Evolutionary conservation across 2,329 filamentous ascomycete genomes (phyloP), one percentile per base, ranked within the genome.

Genomic region (Xylariaceae sp.): DNA sequence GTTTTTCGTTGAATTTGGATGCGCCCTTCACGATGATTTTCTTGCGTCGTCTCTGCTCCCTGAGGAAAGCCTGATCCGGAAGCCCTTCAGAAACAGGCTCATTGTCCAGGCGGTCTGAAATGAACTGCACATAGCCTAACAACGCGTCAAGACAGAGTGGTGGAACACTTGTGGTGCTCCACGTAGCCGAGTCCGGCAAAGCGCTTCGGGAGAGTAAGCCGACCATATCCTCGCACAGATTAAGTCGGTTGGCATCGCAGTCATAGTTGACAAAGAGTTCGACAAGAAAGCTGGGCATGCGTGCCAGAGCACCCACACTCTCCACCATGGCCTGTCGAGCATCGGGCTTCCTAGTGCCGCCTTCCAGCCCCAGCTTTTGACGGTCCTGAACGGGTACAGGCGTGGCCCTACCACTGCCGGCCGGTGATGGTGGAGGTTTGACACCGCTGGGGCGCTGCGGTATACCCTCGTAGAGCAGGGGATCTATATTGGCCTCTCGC

Each of bases 251-350:
- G 45, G 90, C 85, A 63, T 97, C 91, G 63, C 92, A 99, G 68
- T 99, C 94, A 65, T 97, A 99, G 68, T 99, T 99, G 69, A 97
- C 84, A 66, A 96, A 99, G 7, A 99, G 77, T 68, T 99, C 95
- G 11, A 87, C 84, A 83, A 97, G 90, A 65, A 95, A 99, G 39
- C 85, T 91, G 1, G 94, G 90, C 75, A 99, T 96, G 39, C 95
- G 82, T 35, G 90, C 89, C 52, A 99, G 75, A 47, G 92, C 90
- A 33, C 92, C 91, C 40, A 99, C 86, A 60, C 89, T 95, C 71
- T 99, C 94, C 5, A 99, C 90, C 94, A 99, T 99, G 31, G 94
- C 91, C 74, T 99, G 94, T 58, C 94, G 82, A 30, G 94, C 91
- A 69, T 99, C 95, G 3, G 94, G 94, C 66, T 95, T 96, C 54